These are phyloP conservation scores for Colletotrichum horii DNA, from an alignment of 2,329 filamentous ascomycete genomes.

Conservation along the genomic window DNA sequence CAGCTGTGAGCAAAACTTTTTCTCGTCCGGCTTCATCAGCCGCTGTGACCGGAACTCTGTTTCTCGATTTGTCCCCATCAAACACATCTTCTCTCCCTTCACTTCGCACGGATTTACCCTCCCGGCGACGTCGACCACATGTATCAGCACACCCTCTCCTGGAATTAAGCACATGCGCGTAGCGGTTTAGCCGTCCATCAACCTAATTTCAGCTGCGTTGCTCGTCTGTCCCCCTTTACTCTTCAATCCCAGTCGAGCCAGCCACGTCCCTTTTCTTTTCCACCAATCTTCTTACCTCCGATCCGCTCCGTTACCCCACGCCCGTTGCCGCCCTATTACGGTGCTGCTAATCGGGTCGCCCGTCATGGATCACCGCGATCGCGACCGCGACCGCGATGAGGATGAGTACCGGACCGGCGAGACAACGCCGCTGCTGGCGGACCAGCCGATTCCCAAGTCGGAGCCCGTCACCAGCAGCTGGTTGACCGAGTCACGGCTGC, in stretches of 20 bases:
- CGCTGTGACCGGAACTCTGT: neutral
- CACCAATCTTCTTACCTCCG: neutral
- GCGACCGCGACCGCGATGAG: neutral
- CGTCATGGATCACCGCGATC: neutral
- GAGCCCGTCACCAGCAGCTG: slow-evolving; percentile 3
- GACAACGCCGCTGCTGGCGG: slow-evolving; percentile 13
- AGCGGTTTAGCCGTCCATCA: neutral
- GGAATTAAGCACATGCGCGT: neutral
- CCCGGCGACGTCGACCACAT: neutral
- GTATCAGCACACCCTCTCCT: neutral
- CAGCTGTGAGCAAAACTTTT: neutral
- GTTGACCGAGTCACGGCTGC: slow-evolving; percentile 14
- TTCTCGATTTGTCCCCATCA: neutral
- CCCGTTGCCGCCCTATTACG: neutral
- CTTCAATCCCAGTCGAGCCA: neutral
- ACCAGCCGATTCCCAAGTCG: slow-evolving; percentile 10
- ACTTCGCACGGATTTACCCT: neutral
- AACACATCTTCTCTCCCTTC: neutral
- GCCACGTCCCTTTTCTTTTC: neutral
- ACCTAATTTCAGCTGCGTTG: neutral
- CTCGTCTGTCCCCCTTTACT: neutral
- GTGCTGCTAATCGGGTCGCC: neutral
- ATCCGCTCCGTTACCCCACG: neutral
- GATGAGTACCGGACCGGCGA: slow-evolving; percentile 10
- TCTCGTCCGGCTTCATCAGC: neutral